Evolutionary conservation across 495 filamentous ascomycete genomes (phyloP).

Genomic region (Lophiotrema nucula): DNA sequence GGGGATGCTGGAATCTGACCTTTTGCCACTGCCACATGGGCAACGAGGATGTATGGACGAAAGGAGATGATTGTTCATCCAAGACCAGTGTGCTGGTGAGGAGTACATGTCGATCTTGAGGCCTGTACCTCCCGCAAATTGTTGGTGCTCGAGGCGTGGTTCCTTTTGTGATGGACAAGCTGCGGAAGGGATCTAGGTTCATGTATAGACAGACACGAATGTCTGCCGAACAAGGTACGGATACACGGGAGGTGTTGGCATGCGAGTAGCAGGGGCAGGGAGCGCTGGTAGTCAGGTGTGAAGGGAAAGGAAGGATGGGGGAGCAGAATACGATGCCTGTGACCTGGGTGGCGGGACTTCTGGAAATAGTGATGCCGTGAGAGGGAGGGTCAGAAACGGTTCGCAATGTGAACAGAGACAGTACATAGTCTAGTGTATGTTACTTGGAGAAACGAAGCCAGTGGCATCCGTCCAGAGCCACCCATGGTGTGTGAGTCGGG

Average conservation of each 20-base stretch:
- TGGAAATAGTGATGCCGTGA: too few species aligned
- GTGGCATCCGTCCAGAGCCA: neutral
- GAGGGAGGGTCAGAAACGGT: neutral
- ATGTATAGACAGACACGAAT: too few species aligned
- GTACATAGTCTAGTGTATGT: too few species aligned
- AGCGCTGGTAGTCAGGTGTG: neutral
- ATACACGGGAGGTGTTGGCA: too few species aligned
- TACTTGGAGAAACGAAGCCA: conserved; percentile 1
- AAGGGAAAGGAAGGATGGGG: neutral
- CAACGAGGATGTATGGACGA: conserved; percentile 1
- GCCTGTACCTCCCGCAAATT: too few species aligned
- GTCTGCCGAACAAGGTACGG: too few species aligned
- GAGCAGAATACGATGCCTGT: conserved; percentile 1
- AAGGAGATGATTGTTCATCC: neutral
- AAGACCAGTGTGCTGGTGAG: too few species aligned
- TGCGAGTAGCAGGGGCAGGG: conserved; percentile 5
- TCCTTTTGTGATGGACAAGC: too few species aligned
- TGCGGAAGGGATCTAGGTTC: too few species aligned
- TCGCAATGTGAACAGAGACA: too few species aligned
- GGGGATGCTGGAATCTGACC: neutral
- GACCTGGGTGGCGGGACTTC: conserved; percentile 22
- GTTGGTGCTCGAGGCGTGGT: too few species aligned
- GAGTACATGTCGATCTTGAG: too few species aligned
- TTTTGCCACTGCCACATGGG: conserved; percentile 14
- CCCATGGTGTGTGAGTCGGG: neutral